Conservation (phyloP, 2,329 filamentous ascomycete genomes). For the Diaporthe caulivora region DNA sequence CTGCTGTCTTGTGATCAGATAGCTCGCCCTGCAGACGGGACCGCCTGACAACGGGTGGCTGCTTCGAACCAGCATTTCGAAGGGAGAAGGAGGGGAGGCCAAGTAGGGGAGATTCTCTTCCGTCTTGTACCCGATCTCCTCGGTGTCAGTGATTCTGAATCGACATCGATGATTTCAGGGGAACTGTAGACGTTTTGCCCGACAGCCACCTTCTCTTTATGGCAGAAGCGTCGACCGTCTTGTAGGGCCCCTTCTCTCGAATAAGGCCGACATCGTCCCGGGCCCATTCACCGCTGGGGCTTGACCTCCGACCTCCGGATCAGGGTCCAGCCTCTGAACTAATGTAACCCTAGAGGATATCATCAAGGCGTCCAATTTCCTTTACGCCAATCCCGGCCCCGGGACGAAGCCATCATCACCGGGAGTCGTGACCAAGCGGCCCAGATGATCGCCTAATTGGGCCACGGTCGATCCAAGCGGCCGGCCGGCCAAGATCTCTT, state of each 20-base stretch:
- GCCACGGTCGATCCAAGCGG: slow-evolving; percentile 3
- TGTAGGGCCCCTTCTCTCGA: background rate
- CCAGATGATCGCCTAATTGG: slow-evolving; percentile 29
- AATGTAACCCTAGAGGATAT: slow-evolving; percentile 20
- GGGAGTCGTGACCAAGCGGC: slow-evolving; percentile 15
- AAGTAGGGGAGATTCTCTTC: background rate
- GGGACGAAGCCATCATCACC: slow-evolving; percentile 26
- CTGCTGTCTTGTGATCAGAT: slow-evolving; percentile 8
- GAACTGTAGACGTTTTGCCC: background rate
- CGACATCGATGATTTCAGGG: background rate
- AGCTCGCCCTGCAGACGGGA: background rate
- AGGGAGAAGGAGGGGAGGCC: background rate
- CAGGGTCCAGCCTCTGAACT: slow-evolving; percentile 20
- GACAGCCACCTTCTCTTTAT: slow-evolving; percentile 19
- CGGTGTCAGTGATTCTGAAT: background rate
- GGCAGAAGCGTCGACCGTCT: slow-evolving; percentile 15
- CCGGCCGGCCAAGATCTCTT: slow-evolving; percentile 17
- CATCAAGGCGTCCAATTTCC: slow-evolving; percentile 12
- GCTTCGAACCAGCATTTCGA: background rate
- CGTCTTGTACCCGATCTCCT: background rate
- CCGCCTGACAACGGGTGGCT: background rate
- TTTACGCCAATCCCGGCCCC: slow-evolving; percentile 18
- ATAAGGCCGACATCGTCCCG: slow-evolving; percentile 31
- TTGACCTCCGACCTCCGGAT: background rate
- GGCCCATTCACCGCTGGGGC: slow-evolving; percentile 13